phyloP scores from a whole-genome alignment of 208 protist species.

The Trypanosoma cruzi region DNA sequence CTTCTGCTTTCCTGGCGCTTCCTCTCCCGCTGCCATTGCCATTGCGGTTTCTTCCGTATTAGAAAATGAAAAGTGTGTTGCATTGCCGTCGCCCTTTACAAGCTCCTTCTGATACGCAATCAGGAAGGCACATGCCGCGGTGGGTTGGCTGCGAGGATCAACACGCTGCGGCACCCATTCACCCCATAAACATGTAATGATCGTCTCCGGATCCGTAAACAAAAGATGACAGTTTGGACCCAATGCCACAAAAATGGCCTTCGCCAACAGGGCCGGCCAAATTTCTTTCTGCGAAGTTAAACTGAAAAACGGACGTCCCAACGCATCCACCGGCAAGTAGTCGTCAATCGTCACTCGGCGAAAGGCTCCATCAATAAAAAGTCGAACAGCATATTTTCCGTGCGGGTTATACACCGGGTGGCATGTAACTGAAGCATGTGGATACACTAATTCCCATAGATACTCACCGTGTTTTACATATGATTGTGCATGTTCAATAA shows the following conservation, averaged over 20 bases:
- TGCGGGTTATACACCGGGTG: conserved; percentile 92
- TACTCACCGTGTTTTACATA: conserved; percentile 60
- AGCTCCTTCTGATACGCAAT: conserved; percentile 39
- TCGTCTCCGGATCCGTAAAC: conserved; percentile 52
- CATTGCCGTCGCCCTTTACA: not conserved
- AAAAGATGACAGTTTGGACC: conserved; percentile 38
- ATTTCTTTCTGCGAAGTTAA: conserved; percentile 78
- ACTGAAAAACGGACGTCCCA: conserved; percentile 75
- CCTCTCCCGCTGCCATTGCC: not conserved
- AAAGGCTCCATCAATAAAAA: conserved; percentile 86
- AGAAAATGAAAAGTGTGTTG: conserved; percentile 13
- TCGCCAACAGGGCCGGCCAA: conserved; percentile 87
- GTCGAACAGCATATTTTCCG: conserved; percentile 91
- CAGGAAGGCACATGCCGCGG: conserved; percentile 41
- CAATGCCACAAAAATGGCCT: conserved; percentile 81
- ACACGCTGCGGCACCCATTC: conserved; percentile 86
- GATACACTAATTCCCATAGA: conserved; percentile 91
- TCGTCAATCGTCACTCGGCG: conserved; percentile 90
- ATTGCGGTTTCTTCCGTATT: not conserved
- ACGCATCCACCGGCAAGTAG: conserved; percentile 78
- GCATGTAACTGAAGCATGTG: conserved; percentile 73
- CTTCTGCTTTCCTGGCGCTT: not conserved
- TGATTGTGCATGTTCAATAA: conserved; percentile 62
- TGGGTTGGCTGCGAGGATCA: conserved; percentile 30
- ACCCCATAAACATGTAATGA: conserved; percentile 65